These are phyloP conservation scores for Phyllosticta capitalensis DNA, from an alignment of 2,329 filamentous ascomycete species.

Conservation along the genomic window DNA sequence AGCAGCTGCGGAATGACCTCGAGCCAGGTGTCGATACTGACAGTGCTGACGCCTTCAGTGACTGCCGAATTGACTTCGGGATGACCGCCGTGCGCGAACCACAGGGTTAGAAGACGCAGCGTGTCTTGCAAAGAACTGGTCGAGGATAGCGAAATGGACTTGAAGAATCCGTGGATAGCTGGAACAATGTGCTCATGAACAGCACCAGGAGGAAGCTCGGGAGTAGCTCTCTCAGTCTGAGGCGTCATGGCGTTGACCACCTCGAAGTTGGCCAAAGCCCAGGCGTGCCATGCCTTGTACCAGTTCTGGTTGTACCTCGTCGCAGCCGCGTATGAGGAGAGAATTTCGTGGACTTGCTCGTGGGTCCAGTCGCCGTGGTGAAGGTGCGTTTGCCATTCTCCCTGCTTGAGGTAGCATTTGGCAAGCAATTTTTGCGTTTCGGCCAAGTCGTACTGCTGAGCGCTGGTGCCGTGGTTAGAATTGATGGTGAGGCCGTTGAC, in stretches of 20 bases:
- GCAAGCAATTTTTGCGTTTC: slow-evolving; percentile 66
- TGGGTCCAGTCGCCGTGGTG: slow-evolving; percentile 85
- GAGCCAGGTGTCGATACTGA: slow-evolving; percentile 96
- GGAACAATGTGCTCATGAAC: slow-evolving; percentile 86
- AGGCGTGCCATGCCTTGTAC: slow-evolving; percentile 99
- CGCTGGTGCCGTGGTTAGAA: slow-evolving; percentile 17
- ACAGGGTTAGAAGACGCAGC: slow-evolving; percentile 80
- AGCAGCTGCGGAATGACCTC: slow-evolving; percentile 97
- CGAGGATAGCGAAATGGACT: slow-evolving; percentile 84
- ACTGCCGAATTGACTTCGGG: slow-evolving; percentile 81
- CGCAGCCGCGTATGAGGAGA: slow-evolving; percentile 83
- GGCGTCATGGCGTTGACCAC: slow-evolving; percentile 77
- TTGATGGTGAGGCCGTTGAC: slow-evolving; percentile 44
- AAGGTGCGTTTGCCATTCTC: slow-evolving; percentile 85
- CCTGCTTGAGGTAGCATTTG: slow-evolving; percentile 91
- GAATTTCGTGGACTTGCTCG: slow-evolving; percentile 75
- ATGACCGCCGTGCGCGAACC: slow-evolving; percentile 89
- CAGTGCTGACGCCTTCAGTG: slow-evolving; percentile 79
- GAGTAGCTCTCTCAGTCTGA: slow-evolving; percentile 51
- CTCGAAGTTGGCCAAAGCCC: slow-evolving; percentile 97
- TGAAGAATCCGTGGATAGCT: slow-evolving; percentile 92
- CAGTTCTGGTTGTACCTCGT: slow-evolving; percentile 90
- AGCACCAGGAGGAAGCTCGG: slow-evolving; percentile 53
- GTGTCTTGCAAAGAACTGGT: slow-evolving; percentile 95
- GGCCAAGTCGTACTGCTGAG: slow-evolving; percentile 30